These are phyloP conservation scores for Hypericum androsaemum DNA, from an alignment of 345 rosid genomes.

Conservation along the genomic window DNA sequence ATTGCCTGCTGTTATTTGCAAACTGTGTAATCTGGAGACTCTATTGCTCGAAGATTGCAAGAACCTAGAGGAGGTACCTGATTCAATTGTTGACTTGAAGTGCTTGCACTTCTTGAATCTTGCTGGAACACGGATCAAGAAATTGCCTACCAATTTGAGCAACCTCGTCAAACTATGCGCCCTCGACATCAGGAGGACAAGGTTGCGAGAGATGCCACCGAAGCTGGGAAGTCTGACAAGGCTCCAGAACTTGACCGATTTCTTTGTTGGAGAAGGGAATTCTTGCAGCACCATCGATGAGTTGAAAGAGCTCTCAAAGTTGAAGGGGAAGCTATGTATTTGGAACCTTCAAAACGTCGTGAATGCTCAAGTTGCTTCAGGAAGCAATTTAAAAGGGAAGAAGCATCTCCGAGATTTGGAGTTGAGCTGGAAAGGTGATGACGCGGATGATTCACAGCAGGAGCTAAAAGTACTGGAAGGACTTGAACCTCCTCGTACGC, in stretches of 20 bases:
- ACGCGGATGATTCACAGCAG: neutral
- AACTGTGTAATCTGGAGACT: conserved; percentile 18
- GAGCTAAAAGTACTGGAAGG: neutral
- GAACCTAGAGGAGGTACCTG: neutral
- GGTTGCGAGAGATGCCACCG: conserved; percentile 14
- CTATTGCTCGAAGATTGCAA: conserved; percentile 15
- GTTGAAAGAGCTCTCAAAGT: conserved; percentile 15
- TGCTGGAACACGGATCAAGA: neutral
- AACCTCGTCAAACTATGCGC: conserved; percentile 15
- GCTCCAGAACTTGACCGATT: conserved; percentile 16
- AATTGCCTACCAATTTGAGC: conserved; percentile 14
- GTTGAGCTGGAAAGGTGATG: conserved; percentile 1
- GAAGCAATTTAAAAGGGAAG: conserved; percentile 20
- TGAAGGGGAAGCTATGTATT: conserved; percentile 21
- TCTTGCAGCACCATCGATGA: conserved; percentile 4
- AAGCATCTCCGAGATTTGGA: neutral
- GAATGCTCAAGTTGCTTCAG: conserved; percentile 17
- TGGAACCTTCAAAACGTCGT: conserved; percentile 11
- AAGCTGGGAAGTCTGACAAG: conserved; percentile 11
- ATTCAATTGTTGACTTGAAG: too few relatives aligned
- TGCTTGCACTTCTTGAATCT: too few relatives aligned
- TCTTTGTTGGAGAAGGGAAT: conserved; percentile 14
- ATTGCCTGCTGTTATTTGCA: conserved; percentile 13
- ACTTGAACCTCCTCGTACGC: neutral
- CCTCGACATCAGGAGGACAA: conserved; percentile 17